Base-by-base conservation (phyloP, 495 filamentous ascomycete species). In the Endocarpon pusillum region DNA sequence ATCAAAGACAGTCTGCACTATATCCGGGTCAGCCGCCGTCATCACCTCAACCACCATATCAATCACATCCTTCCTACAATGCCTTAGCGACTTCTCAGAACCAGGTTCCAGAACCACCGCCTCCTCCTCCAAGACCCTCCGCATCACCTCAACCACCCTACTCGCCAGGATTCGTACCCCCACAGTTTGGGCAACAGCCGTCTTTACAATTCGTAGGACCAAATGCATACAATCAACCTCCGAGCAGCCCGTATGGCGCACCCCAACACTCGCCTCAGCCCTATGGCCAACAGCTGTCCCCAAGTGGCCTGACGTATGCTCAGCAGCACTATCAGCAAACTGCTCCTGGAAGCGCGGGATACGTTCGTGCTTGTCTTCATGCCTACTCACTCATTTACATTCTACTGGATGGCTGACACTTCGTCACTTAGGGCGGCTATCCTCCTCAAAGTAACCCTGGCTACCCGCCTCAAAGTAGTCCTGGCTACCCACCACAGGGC, bases 11-110 rank as follows among this genome's bases (percentile, higher is more conserved):
- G 19, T 5, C 28, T 6, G 28, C 56, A 17, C 52, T 44, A 33
- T 54, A 47, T 18, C 61, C 58, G 40, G 43, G 51, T 30, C 53
- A 44, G 42, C 49, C 43, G 36, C 54, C 49, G 26, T 53, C 53
- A 45, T 50, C 58, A 42, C 53, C 48, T 16, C 55, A 51, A 32
- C 51, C 55, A 36, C 35, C 36, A 19, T 39, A 39, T 33, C 36
- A 36, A 26, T 21, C 39, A 24, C 35, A 42, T 25, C 36, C 20
- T 19, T 11, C 18, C 5, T 31, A 31, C 12, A 14, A 5, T 14
- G 4, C 28, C n/a, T n/a, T 35, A 39, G 43, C 19, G 41, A 33
- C 11, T 21, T 25, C n/a, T 38, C 37, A 7, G 42, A 32, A 17
- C n/a, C n/a, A n/a, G n/a, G n/a, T n/a, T n/a, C n/a, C n/a, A 32